phyloP scores from a whole-genome alignment of 1,284 basidiomycete genomes.

The Takashimella koratensis region DNA sequence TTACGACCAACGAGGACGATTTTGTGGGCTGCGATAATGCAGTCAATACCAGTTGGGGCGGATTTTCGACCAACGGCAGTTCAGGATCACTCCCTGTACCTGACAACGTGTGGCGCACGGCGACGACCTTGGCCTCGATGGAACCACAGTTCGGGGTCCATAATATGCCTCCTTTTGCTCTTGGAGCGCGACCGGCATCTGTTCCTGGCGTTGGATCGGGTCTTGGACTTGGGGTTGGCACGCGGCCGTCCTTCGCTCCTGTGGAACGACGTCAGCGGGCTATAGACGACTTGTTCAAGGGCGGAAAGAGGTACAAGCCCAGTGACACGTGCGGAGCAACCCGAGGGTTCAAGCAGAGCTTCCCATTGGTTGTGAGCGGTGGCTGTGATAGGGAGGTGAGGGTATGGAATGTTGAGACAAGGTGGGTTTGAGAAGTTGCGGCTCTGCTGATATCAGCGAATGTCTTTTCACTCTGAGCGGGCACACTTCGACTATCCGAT shows the following conservation, averaged over 20 bases:
- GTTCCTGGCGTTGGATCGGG: not conserved
- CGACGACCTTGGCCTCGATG: not conserved
- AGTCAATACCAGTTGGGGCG: too few species aligned
- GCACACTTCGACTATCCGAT: conserved; percentile 88
- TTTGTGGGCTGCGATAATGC: too few species aligned
- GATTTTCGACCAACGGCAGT: too few species aligned
- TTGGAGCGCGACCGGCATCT: not conserved
- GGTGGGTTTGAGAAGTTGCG: conserved; percentile 53
- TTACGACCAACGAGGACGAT: not conserved
- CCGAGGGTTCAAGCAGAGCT: conserved; percentile 57
- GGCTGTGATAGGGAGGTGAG: conserved; percentile 86
- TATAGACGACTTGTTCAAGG: not conserved
- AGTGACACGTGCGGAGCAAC: conserved; percentile 65
- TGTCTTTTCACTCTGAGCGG: conserved; percentile 77
- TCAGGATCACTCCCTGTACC: not conserved
- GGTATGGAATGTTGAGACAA: conserved; percentile 86
- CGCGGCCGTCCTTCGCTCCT: not conserved
- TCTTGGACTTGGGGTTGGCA: not conserved
- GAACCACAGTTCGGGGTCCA: too few species aligned
- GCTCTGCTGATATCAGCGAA: conserved; percentile 53
- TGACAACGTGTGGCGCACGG: not conserved
- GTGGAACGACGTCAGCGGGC: not conserved
- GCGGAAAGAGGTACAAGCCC: conserved; percentile 30
- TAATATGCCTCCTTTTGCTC: too few species aligned
- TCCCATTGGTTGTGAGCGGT: conserved; percentile 71